Base-by-base conservation (phyloP, 2,329 filamentous ascomycete species). In the Cordyceps farinosa region DNA sequence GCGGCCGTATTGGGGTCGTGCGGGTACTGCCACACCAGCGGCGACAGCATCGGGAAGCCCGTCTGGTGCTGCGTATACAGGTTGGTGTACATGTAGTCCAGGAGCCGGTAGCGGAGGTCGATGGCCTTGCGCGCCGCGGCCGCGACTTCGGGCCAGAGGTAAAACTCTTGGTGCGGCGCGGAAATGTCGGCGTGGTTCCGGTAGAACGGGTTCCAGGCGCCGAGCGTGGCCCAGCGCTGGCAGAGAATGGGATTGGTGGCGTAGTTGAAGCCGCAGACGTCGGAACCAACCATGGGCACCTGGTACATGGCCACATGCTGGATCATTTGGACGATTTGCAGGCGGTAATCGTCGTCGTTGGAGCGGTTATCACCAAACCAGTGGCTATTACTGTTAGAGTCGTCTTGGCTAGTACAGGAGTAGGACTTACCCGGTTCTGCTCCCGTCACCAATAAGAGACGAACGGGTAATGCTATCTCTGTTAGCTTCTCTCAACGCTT, bases 71-170 rank as follows among this genome's bases (percentile, higher is more conserved):
- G 83, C 62, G 77, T 74, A 71, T 88, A 79, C 66, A 91, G 78
- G 0, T 84, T 84, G 1, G 89, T 91, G 78, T 92, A 91, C 65
- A 90, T 79, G 75, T 91, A 91, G 70, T 91, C 89, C 15, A 92
- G 78, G 11, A 92, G 78, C 45, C 82, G 81, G 76, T 91, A 92
- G 27, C 90, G 82, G 50, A 85, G 85, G 40, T 83, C 82, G 68
- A 91, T 90, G n/a, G 85, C 87, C 65, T 85, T 87, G 58, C 80
- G 82, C 0, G 88, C 88, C 0, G 88, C 86, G 7, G 80, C 75
- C 0, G 87, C 78, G 4, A 89, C 87, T 0, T 77, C 73, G 0
- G 79, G 76, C 86, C 87, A 91, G 53, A 78, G 81, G 74, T 91
- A 92, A 32, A 87, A 88, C 69, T 89, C 87, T 66, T 89, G 87